A percentile compares a stretch with the other conserved stretches of the same genome.
Conservation (phyloP, 108 stramenopile genomes). For the Conticribra guillardii region DNA sequence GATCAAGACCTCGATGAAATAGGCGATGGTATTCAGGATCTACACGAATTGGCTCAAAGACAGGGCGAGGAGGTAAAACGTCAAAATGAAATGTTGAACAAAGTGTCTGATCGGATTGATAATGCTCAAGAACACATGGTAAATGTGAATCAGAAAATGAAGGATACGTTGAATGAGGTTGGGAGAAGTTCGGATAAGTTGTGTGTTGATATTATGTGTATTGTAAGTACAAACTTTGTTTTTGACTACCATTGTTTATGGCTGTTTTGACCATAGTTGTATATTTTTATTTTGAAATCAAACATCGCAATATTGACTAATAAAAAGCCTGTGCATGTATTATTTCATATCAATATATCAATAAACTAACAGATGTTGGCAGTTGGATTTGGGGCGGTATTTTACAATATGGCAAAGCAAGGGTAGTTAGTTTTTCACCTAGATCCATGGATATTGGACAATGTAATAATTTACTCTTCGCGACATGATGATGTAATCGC, state of each 20-base stretch:
- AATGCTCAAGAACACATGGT: slow-evolving; percentile 75
- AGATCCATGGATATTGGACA: too few relatives aligned
- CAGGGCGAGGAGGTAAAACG: slow-evolving; percentile 87
- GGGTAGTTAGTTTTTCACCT: too few relatives aligned
- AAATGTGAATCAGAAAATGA: slow-evolving; percentile 89
- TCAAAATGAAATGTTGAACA: slow-evolving; percentile 83
- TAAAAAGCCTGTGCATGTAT: too few relatives aligned
- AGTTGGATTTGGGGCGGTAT: slow-evolving; percentile 31
- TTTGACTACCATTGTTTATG: background rate
- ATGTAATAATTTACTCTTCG: too few relatives aligned
- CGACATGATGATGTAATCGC: too few relatives aligned
- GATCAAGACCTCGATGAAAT: slow-evolving; percentile 89
- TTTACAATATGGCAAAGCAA: slow-evolving; percentile 16
- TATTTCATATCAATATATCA: background rate
- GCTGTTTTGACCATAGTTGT: background rate
- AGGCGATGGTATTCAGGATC: slow-evolving; percentile 86
- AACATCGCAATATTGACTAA: too few relatives aligned
- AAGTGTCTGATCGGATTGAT: slow-evolving; percentile 73
- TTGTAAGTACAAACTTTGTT: slow-evolving; percentile 54
- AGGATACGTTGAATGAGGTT: slow-evolving; percentile 87
- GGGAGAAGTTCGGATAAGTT: slow-evolving; percentile 89
- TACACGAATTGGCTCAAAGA: slow-evolving; percentile 77
- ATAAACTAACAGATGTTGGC: slow-evolving; percentile 15
- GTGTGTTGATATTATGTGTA: slow-evolving; percentile 96
- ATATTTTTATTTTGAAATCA: slow-evolving; percentile 1